Evolutionary conservation across 208 protist genomes (phyloP).

Genomic region (Leishmania braziliensis): DNA sequence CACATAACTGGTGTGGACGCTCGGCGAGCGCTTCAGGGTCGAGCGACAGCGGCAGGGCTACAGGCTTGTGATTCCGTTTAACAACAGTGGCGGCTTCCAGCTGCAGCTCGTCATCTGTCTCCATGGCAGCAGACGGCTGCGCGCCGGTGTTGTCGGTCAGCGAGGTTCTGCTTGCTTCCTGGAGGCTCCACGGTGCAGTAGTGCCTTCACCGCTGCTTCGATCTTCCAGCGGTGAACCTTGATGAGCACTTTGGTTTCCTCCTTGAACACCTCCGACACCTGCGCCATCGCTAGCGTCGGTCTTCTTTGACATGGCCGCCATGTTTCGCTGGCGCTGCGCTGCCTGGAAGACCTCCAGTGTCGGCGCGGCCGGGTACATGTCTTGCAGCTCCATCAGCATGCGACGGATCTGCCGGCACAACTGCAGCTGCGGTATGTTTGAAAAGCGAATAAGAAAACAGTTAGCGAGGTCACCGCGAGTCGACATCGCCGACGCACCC

Average conservation of each 20-base stretch:
- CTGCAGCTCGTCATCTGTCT: neutral
- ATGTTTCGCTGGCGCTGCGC: constrained; percentile 42
- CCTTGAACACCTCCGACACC: neutral
- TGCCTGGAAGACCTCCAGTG: constrained; percentile 39
- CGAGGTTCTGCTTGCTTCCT: neutral
- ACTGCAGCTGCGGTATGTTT: constrained; percentile 58
- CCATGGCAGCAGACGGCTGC: neutral
- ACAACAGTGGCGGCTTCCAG: neutral
- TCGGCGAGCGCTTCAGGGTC: constrained; percentile 13
- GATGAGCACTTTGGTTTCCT: neutral
- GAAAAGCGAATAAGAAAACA: constrained; percentile 41
- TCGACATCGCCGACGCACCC: neutral
- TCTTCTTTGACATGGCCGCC: constrained; percentile 16
- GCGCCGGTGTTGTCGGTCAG: neutral
- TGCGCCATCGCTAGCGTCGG: neutral
- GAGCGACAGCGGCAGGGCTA: neutral
- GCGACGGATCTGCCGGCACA: constrained; percentile 53
- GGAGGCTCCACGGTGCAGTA: neutral
- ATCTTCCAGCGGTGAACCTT: neutral
- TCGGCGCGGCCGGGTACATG: constrained; percentile 24
- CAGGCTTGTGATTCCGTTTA: too few species aligned
- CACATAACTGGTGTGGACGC: neutral
- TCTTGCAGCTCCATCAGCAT: constrained; percentile 37
- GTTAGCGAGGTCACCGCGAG: constrained; percentile 11
- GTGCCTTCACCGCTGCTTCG: neutral